A percentile compares a stretch with the other conserved stretches of the same genome.
Evolutionary conservation across 352 stramenopile species (phyloP).

Genomic region (Globisporangium ultimum): DNA sequence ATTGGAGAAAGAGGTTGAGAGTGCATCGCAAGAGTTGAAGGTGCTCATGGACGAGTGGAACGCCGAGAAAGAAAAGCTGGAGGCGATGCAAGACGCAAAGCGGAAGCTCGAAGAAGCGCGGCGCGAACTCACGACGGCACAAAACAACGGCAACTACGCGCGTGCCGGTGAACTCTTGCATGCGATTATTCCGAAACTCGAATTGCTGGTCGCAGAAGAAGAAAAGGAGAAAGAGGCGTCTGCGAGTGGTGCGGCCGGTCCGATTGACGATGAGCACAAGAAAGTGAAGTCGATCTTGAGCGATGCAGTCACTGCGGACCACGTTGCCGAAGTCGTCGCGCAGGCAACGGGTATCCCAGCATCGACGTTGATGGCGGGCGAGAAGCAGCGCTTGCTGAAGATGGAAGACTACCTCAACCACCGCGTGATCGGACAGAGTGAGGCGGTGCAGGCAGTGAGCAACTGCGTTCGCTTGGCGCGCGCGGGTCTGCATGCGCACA

Average conservation of each 20-base stretch:
- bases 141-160: conserved; percentile 76
- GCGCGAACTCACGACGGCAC: conserved; percentile 61
- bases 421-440: conserved; percentile 89
- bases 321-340: conserved; percentile 90
- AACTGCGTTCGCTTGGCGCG: conserved; percentile 90
- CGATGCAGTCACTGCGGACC: conserved; percentile 91
- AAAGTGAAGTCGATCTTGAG: conserved; percentile 62
- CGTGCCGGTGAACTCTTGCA: conserved; percentile 80
- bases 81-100: conserved; percentile 76
- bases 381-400: conserved; percentile 93
- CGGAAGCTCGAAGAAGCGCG: conserved; percentile 73
- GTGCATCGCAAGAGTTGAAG: conserved; percentile 52
- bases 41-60: conserved; percentile 76
- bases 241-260: neutral
- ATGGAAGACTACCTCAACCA: conserved; percentile 93
- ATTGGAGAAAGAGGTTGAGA: conserved; percentile 66
- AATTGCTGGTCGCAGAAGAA: conserved; percentile 64
- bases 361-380: conserved; percentile 92
- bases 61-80: conserved; percentile 63
- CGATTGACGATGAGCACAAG: neutral
- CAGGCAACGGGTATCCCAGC: conserved; percentile 94
- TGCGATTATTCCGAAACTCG: conserved; percentile 71
- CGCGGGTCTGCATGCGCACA: conserved; percentile 93
- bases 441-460: conserved; percentile 89
- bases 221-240: conserved; percentile 14